A percentile compares a stretch with the other conserved stretches of the same genome.
phyloP scores from a whole-genome alignment of 2,329 filamentous ascomycete genomes.

The Chalaropsis thielavioides region DNA sequence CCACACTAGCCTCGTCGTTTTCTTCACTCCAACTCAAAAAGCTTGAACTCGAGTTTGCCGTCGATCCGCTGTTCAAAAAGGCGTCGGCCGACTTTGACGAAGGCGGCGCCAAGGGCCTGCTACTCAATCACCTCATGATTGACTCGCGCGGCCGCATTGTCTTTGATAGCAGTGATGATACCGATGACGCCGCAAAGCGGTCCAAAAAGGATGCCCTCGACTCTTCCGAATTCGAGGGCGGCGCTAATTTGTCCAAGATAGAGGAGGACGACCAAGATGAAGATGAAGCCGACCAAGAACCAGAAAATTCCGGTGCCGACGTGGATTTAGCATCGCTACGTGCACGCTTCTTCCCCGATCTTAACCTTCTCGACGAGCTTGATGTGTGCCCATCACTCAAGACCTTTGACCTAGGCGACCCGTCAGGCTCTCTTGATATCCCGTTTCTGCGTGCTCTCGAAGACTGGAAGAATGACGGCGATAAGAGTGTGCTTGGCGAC shows the following conservation, averaged over 20 bases:
- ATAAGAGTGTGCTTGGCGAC: slow-evolving; percentile 44
- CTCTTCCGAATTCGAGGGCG: not conserved
- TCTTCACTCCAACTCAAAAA: slow-evolving; percentile 85
- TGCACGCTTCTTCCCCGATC: slow-evolving; percentile 71
- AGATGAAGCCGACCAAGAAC: slow-evolving; percentile 30
- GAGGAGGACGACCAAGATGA: slow-evolving; percentile 27
- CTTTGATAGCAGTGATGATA: slow-evolving; percentile 93
- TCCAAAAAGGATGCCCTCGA: slow-evolving; percentile 23
- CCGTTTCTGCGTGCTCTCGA: slow-evolving; percentile 83
- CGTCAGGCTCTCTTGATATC: slow-evolving; percentile 71
- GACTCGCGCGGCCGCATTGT: slow-evolving; percentile 85
- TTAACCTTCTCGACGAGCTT: slow-evolving; percentile 62
- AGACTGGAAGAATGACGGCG: slow-evolving; percentile 52
- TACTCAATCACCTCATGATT: slow-evolving; percentile 94
- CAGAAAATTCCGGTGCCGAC: slow-evolving; percentile 37
- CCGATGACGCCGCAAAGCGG: slow-evolving; percentile 34
- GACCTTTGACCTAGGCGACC: slow-evolving; percentile 78
- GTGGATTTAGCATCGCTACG: slow-evolving; percentile 67
- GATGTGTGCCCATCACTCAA: slow-evolving; percentile 93
- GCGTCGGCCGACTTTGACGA: slow-evolving; percentile 97
- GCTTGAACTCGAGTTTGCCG: slow-evolving; percentile 89
- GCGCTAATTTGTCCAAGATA: slow-evolving; percentile 6
- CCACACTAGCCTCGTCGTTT: slow-evolving; percentile 84
- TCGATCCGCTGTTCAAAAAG: slow-evolving; percentile 98
- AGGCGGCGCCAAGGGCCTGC: slow-evolving; percentile 84